Evolutionary conservation across 768 basidiomycete genomes (phyloP).

Genomic region (Xerocomellus chrysenteron): DNA sequence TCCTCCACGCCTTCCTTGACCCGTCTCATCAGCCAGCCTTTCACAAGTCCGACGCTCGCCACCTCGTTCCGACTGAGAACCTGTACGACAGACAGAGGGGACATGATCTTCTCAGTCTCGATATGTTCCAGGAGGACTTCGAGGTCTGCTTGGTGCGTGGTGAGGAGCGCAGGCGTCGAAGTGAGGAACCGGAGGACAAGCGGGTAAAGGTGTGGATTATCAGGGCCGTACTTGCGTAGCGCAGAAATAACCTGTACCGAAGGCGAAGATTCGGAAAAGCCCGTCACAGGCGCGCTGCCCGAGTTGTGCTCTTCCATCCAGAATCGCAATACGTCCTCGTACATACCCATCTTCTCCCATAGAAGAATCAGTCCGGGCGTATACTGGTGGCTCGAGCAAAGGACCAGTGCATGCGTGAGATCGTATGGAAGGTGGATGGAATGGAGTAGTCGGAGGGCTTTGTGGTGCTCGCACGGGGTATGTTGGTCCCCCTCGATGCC

Average conservation of each 20-base stretch:
- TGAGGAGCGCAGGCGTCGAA: slow-evolving; percentile 69
- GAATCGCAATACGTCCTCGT: slow-evolving; percentile 90
- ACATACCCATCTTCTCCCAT: slow-evolving; percentile 95
- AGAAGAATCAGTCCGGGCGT: slow-evolving; percentile 83
- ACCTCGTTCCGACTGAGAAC: slow-evolving; percentile 85
- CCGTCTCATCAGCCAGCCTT: slow-evolving; percentile 83
- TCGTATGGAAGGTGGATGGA: slow-evolving; percentile 74
- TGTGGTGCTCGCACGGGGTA: slow-evolving; percentile 34
- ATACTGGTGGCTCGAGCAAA: slow-evolving; percentile 84
- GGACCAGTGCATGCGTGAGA: slow-evolving; percentile 87
- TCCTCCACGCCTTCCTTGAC: slow-evolving; percentile 73
- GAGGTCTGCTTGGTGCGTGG: slow-evolving; percentile 70
- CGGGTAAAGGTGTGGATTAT: slow-evolving; percentile 76
- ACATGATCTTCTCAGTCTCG: slow-evolving; percentile 79
- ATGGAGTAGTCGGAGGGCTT: slow-evolving; percentile 71
- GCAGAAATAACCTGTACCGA: slow-evolving; percentile 61
- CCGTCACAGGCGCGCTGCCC: background rate
- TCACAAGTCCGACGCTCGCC: slow-evolving; percentile 88
- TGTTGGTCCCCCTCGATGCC: slow-evolving; percentile 24
- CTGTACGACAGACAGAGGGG: slow-evolving; percentile 87
- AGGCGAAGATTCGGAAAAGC: slow-evolving; percentile 34
- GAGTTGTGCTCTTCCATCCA: slow-evolving; percentile 74
- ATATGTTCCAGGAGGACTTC: slow-evolving; percentile 71
- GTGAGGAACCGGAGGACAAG: slow-evolving; percentile 90
- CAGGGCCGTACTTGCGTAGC: slow-evolving; percentile 70